Evolutionary conservation across 306 rosid species (phyloP), one percentile per base, ranked within the genome.

Genomic region (Senna tora): DNA sequence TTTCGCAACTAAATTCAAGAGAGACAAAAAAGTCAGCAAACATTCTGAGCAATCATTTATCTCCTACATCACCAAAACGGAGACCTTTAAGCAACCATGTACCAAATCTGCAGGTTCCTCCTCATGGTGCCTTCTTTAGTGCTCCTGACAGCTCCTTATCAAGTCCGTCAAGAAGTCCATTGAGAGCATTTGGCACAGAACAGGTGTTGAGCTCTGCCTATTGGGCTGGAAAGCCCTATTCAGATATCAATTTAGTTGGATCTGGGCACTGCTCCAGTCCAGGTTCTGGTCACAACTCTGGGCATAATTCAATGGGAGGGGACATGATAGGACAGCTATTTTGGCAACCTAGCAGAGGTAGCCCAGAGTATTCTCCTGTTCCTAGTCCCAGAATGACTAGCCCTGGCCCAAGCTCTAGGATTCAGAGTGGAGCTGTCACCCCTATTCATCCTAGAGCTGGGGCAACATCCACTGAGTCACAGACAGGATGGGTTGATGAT

Each of bases 221-320:
- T 71, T 82, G 89, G 89, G 64, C 85, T 56, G 84, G 84, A 41
- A 88, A 85, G 55, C 71, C 80, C 62, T 76, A 79, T 72, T 62
- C 88, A 4, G 93, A 88, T 64, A 69, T 85, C 70, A 77, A 73
- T 64, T 69, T 86, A 30, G 58, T 65, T 73, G 97, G 99, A 46
- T 91, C 99, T 67, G 96, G 99, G 56, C 97, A 89, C 63, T 87
- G 99, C 84, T 95, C 99, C 22, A 95, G 99, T 80, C 99, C 97
- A 25, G 96, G 96, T 70, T 95, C 99, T 0, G 99, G 99, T 78
- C 99, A 91, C 60, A 95, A 95, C 74, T 95, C 99, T 51, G 97
- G 99, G 50, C 97, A 95, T 70, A 95, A 91, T 82, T 95, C 99
- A 71, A 95, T 89, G 96, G 99, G 97, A 73, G 99, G 97, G 80